Percentiles rank a stretch among this genome's conserved stretches.
Evolutionary conservation across 176 grass and related monocot genomes (phyloP).

Genomic region (Pontederia paniculata): DNA sequence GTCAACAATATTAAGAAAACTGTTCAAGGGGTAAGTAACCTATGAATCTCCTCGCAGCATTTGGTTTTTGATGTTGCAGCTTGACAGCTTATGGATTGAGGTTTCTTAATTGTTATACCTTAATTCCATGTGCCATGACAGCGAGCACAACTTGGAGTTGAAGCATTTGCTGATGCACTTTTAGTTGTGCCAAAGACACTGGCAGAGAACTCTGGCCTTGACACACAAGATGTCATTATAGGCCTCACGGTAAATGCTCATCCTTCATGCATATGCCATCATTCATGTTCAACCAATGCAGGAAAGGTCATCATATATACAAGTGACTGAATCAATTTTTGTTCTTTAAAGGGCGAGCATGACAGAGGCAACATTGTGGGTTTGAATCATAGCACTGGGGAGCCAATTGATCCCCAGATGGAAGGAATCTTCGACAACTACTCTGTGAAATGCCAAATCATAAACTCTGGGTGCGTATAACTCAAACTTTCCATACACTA

Average conservation of each 20-base stretch:
- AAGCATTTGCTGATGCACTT: constrained; percentile 94
- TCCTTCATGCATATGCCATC: no score
- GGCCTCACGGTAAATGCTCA: constrained; percentile 78
- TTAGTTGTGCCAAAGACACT: constrained; percentile 87
- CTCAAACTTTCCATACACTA: no score
- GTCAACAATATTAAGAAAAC: constrained; percentile 87
- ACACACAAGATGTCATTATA: constrained; percentile 75
- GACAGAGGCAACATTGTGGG: constrained; percentile 76
- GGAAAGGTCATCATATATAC: no score
- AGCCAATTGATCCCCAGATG: constrained; percentile 82
- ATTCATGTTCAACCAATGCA: no score
- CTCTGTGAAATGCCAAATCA: constrained; percentile 75
- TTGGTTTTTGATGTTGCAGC: no score
- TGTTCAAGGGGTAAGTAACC: constrained; percentile 58
- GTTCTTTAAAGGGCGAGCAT: constrained; percentile 82
- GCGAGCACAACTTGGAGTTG: constrained; percentile 87
- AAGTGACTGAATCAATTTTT: no score
- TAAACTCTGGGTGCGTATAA: constrained; percentile 72
- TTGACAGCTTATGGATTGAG: no score
- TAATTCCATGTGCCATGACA: no score
- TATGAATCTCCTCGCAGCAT: neutral
- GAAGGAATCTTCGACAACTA: constrained; percentile 97
- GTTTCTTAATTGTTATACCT: no score
- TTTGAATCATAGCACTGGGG: constrained; percentile 68
- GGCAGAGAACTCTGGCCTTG: constrained; percentile 87